A percentile compares a stretch with the other conserved stretches of the same genome.
These are phyloP conservation scores for Skeletonema menzelii DNA, from an alignment of 108 stramenopile genomes.

Conservation along the genomic window DNA sequence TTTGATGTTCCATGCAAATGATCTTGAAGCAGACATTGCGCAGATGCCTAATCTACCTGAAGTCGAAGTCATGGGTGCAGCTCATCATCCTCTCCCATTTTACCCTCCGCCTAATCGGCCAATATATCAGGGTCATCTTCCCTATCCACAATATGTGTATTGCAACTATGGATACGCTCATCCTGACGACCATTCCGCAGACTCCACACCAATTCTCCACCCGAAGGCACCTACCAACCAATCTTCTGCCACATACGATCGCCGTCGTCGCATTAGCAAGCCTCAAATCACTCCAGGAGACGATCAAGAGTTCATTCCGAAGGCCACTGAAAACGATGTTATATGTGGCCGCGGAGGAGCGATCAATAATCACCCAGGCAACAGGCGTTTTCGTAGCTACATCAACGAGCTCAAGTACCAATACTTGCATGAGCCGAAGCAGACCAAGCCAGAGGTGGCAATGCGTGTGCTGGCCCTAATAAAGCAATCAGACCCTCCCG, in stretches of 20 bases:
- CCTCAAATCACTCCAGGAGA: neutral
- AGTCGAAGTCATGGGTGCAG: neutral
- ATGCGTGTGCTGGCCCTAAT: conserved; percentile 27
- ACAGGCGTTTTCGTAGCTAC: conserved; percentile 38
- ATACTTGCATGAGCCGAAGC: conserved; percentile 37
- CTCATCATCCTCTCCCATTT: conserved; percentile 1
- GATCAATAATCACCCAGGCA: conserved; percentile 45
- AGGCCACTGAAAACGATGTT: conserved; percentile 33
- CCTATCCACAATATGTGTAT: neutral
- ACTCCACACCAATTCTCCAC: neutral
- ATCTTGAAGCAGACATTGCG: conserved; percentile 2
- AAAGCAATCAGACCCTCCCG: conserved; percentile 30
- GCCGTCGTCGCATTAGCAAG: conserved; percentile 6
- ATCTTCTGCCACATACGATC: neutral
- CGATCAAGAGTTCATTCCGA: conserved; percentile 17
- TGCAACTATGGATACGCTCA: conserved; percentile 12
- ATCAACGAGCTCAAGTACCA: conserved; percentile 40
- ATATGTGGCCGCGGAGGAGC: conserved; percentile 43
- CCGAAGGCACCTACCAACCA: neutral
- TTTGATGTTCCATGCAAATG: neutral
- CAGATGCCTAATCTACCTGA: neutral
- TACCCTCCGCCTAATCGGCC: conserved; percentile 7
- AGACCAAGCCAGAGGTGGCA: conserved; percentile 38
- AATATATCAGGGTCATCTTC: conserved; percentile 4
- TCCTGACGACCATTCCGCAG: neutral